Evolutionary conservation across 805 yeast genomes (phyloP), one percentile per base, ranked within the genome.

Genomic region (Candida manassasensis): DNA sequence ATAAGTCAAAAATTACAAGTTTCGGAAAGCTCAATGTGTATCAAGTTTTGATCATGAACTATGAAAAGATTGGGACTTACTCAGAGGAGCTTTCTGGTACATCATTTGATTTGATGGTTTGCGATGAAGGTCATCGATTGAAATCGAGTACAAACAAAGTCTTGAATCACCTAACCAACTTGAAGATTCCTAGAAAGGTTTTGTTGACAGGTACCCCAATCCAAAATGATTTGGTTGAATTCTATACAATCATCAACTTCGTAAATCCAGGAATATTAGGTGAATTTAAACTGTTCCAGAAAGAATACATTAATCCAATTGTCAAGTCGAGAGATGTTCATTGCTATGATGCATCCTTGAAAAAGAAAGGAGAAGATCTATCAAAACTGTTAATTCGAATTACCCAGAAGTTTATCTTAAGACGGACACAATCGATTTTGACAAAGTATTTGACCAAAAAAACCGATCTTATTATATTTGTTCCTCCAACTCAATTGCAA

Each of bases 81-180:
- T 58, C 70, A 15, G 63, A 67, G 5, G 81, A 82, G 39, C 49
- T 84, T 6, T 47, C 63, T 1, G 54, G 63, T 2, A 67, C 67
- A 3, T 56, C 57, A 1, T 62, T 77, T 42, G 97, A 88, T 53
- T 45, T 93, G 12, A 61, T 93, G 13, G 75, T 93, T 1, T 93
- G 96, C 56, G 98, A 93, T 57, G 98, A 93, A 53, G 98, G 97
- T 2, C 98, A 93, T 55, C 68, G 96, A 32, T 67, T 93, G 45
- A 93, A 90, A 48, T 84, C 77, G 46, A 68, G 77, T 4, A 63
- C 78, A 7, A 86, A 84, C 39, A 88, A 86, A 55, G 77, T 84
- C 0, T 62, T 87, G 34, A 78, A 77, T 39, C 76, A 79, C 0
- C 61, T 90, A 35, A 75, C 73, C 27, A 43, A 39, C 4, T 57